Conservation (phyloP, 345 rosid species). For the Punica granatum region DNA sequence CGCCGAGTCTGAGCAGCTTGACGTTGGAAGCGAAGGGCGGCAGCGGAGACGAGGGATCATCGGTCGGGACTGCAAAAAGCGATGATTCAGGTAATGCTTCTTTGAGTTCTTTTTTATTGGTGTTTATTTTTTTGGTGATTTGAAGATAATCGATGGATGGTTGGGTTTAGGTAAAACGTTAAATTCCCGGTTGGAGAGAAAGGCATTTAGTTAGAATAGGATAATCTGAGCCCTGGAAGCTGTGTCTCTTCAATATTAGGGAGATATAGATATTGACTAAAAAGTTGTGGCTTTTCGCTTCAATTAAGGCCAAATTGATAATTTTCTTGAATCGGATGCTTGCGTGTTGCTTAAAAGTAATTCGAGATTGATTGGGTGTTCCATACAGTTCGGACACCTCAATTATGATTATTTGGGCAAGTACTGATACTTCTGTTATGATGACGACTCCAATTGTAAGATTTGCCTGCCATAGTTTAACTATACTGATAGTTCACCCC, state of each 20-base stretch:
- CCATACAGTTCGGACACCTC: neutral
- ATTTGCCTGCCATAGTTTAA: neutral
- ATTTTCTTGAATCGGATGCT: neutral
- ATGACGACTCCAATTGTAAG: neutral
- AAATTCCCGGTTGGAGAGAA: neutral
- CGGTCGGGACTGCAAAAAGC: neutral
- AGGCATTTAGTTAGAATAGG: neutral
- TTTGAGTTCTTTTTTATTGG: neutral
- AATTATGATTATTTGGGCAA: neutral
- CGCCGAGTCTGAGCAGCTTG: conserved; percentile 6
- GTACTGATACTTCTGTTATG: neutral
- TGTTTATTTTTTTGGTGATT: neutral
- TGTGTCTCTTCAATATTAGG: neutral
- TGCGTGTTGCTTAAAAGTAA: neutral
- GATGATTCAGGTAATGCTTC: conserved; percentile 8
- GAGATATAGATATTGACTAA: too few relatives aligned
- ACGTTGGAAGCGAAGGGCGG: conserved; percentile 4
- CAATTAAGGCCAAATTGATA: neutral
- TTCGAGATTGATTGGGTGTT: neutral
- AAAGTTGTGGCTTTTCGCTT: neutral
- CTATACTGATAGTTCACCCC: neutral
- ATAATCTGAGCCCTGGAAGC: neutral
- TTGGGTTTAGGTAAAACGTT: neutral
- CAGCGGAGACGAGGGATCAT: conserved; percentile 6
- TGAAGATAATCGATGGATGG: neutral